A percentile compares a stretch with the other conserved stretches of the same genome.
Evolutionary conservation across 352 stramenopile genomes (phyloP).

Genomic region (Phytophthora agathidicida): DNA sequence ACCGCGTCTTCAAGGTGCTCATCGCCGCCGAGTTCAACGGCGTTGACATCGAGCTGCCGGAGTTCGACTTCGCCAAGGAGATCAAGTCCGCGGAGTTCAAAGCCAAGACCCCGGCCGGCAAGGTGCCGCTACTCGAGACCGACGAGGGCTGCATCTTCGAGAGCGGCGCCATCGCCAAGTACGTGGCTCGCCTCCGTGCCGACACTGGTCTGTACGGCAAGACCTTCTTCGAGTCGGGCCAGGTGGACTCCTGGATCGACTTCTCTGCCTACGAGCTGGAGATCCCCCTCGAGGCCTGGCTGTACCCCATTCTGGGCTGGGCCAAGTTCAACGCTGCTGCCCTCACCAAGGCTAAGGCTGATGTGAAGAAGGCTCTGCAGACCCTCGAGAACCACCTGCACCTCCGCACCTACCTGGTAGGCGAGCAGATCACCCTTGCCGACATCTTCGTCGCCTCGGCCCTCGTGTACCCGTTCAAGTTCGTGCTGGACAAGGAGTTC

Average conservation of each 20-base stretch:
- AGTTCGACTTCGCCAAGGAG: slow-evolving; percentile 69
- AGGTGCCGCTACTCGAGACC: slow-evolving; percentile 91
- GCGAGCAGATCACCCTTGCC: slow-evolving; percentile 92
- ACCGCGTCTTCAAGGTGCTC: slow-evolving; percentile 94
- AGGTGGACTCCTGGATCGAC: slow-evolving; percentile 95
- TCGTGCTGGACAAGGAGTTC: slow-evolving; percentile 91
- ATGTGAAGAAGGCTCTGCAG: slow-evolving; percentile 87
- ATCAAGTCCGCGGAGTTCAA: slow-evolving; percentile 76
- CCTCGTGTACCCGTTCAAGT: slow-evolving; percentile 95
- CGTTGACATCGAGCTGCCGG: slow-evolving; percentile 82
- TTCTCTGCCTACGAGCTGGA: slow-evolving; percentile 93
- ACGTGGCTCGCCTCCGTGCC: slow-evolving; percentile 89
- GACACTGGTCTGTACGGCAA: slow-evolving; percentile 90
- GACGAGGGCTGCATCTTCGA: slow-evolving; percentile 85
- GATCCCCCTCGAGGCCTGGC: slow-evolving; percentile 85
- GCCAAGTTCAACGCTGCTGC: slow-evolving; percentile 78
- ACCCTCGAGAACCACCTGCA: slow-evolving; percentile 90
- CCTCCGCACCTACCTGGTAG: slow-evolving; percentile 92
- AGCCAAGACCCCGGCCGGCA: slow-evolving; percentile 89
- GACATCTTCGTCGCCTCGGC: slow-evolving; percentile 91
- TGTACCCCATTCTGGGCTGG: slow-evolving; percentile 91
- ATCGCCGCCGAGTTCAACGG: slow-evolving; percentile 95
- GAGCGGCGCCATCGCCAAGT: slow-evolving; percentile 93
- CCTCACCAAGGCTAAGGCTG: slow-evolving; percentile 87
- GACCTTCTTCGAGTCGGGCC: slow-evolving; percentile 91